Conservation (phyloP, 805 yeast species). For the Kazachstania africana region DNA sequence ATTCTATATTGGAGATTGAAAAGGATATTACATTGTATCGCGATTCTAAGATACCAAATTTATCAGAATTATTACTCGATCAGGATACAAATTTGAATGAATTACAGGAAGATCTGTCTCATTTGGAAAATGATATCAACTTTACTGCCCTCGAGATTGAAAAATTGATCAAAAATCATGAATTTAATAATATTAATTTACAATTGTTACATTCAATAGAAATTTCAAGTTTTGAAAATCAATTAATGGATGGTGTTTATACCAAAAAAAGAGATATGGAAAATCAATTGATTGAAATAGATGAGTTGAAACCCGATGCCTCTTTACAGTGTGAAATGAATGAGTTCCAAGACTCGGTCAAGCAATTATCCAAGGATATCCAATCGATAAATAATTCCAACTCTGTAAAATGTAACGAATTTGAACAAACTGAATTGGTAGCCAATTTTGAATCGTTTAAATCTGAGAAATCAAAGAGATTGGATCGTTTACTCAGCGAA, state of each 20-base stretch:
- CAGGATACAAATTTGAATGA: too few relatives aligned
- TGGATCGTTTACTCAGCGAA: slow-evolving; percentile 11
- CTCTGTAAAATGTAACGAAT: slow-evolving; percentile 4
- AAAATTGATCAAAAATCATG: too few relatives aligned
- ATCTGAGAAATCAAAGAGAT: slow-evolving; percentile 10
- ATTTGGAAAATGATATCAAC: too few relatives aligned
- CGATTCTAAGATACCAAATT: slow-evolving; percentile 14
- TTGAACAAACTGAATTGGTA: slow-evolving; percentile 6
- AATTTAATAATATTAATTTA: slow-evolving; percentile 11
- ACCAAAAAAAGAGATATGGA: slow-evolving; percentile 13
- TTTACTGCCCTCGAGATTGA: too few relatives aligned
- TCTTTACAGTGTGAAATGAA: slow-evolving; percentile 20
- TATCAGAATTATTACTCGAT: slow-evolving; percentile 13
- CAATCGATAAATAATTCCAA: slow-evolving; percentile 8
- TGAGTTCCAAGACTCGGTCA: slow-evolving; percentile 17
- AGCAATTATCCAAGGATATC: slow-evolving; percentile 8
- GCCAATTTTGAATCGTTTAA: slow-evolving; percentile 16
- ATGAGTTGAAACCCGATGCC: slow-evolving; percentile 24
- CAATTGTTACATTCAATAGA: slow-evolving; percentile 14
- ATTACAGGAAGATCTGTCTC: too few relatives aligned
- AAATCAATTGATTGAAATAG: slow-evolving; percentile 12
- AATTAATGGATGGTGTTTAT: slow-evolving; percentile 11
- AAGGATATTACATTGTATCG: slow-evolving; percentile 13
- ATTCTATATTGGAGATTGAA: slow-evolving; percentile 20
- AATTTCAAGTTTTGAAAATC: slow-evolving; percentile 15